phyloP scores from a whole-genome alignment of 1,284 basidiomycete species.

The Ceratobasidium sp. region DNA sequence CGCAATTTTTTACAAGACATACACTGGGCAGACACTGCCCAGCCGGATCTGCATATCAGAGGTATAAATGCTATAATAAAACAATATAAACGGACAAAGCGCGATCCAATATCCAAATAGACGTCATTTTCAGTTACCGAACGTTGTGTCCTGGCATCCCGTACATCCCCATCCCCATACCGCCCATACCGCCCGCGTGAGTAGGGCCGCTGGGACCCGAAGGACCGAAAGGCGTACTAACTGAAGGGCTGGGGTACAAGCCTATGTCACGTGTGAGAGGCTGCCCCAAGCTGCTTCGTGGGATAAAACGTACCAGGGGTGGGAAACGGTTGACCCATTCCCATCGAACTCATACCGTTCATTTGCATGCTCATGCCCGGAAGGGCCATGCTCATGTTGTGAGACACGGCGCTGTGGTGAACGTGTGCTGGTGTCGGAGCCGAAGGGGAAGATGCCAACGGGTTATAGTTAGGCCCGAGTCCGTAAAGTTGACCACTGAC shows the following conservation, averaged over 20 bases:
- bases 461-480: constrained; percentile 33
- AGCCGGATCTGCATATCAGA: neutral
- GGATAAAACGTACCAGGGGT: constrained; percentile 10
- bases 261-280: neutral
- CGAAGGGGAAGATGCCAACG: constrained; percentile 24
- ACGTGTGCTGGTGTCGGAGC: constrained; percentile 31
- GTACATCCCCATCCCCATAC: constrained; percentile 34
- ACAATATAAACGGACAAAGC: constrained; percentile 13
- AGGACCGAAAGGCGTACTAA: constrained; percentile 24
- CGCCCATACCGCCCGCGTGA: constrained; percentile 27
- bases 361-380: constrained; percentile 34
- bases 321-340: constrained; percentile 25
- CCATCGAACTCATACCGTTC: constrained; percentile 33
- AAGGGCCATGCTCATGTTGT: constrained; percentile 30
- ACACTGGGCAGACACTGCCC: neutral
- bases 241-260: constrained; percentile 14
- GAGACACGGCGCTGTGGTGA: constrained; percentile 28
- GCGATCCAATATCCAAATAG: neutral
- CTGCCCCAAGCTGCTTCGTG: neutral
- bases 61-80: constrained; percentile 20
- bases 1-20: neutral
- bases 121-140: constrained; percentile 8
- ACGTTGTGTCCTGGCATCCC: constrained; percentile 35
- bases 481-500: constrained; percentile 25
- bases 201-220: constrained; percentile 20